Base-by-base conservation (phyloP, 2,329 filamentous ascomycete genomes). In the Thelonectria olida region DNA sequence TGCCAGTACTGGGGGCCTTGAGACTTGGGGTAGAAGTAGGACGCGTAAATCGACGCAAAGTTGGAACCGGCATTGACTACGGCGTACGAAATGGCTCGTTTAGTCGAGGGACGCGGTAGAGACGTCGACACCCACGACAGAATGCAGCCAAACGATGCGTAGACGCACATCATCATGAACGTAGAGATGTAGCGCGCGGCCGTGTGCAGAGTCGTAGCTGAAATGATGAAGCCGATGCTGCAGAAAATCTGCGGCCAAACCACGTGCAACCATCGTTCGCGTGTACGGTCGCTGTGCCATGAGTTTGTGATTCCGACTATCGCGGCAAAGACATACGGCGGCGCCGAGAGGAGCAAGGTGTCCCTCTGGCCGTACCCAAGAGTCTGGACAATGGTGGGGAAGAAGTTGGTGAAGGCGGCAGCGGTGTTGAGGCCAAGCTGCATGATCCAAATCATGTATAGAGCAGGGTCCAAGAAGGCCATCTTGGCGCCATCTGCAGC, bases 231-330 rank as follows among this genome's bases (percentile, higher is more conserved):
- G 1, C 68, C 69, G 39, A 65, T 61, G 1, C 81, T 74, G 1
- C 79, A 80, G 5, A 79, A 65, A 0, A 72, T 49, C 51, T 82
- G 82, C 15, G 77, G 76, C 9, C 73, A 65, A 2, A 78, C 80
- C 39, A 81, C 79, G 61, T 82, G 81, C 78, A 76, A 81, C 1
- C 78, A 81, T 8, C 80, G 76, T 65, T 82, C 81, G 54, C 82
- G 78, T 64, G 78, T 76, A 7, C 73, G 74, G 0, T 80, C 83
- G 0, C 80, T 81, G 4, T 38, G 80, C 73, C 68, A 71, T 2
- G 67, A 53, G 42, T 54, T 58, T 7, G 51, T 13, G 19, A 67
- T 55, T 4, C 51, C 54, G 13, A 63, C 36, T 52, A 44, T 20
- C 19, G 49, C 58, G 7, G 81, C 80, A 23, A 80, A 63, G 6